phyloP scores from a whole-genome alignment of 306 rosid genomes.

The Cyclanthera cordifolia region DNA sequence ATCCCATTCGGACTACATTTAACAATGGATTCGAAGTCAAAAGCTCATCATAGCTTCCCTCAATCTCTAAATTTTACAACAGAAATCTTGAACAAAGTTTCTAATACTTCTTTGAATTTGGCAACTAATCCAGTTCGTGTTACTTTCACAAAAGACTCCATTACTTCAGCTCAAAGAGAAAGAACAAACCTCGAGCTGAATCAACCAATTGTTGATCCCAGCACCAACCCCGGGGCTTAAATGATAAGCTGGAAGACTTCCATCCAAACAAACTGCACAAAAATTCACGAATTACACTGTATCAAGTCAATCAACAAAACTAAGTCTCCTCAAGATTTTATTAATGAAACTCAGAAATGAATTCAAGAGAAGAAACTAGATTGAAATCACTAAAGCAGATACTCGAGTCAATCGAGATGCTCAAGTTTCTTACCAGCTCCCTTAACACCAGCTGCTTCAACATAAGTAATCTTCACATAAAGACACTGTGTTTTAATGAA shows the following conservation, averaged over 20 bases:
- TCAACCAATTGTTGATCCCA: conserved; percentile 71
- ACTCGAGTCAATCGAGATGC: background rate
- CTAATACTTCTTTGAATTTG: background rate
- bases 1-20: background rate
- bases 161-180: conserved; percentile 15
- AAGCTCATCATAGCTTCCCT: background rate
- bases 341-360: background rate
- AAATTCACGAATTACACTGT: conserved; percentile 11
- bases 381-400: background rate
- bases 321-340: conserved; percentile 6
- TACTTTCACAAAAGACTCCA: background rate
- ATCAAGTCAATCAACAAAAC: conserved; percentile 11
- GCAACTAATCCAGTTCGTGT: background rate
- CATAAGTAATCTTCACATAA: conserved; percentile 55
- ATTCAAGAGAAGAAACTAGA: too few species aligned
- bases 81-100: background rate
- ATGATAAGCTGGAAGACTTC: conserved; percentile 93
- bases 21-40: background rate
- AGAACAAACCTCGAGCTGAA: conserved; percentile 67
- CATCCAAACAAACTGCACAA: conserved; percentile 84
- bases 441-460: conserved; percentile 48
- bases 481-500: conserved; percentile 36
- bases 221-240: conserved; percentile 53
- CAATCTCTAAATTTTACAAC: background rate
- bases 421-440: conserved; percentile 70